phyloP scores from a whole-genome alignment of 2,329 filamentous ascomycete genomes.

The Ophiostoma piceae region DNA sequence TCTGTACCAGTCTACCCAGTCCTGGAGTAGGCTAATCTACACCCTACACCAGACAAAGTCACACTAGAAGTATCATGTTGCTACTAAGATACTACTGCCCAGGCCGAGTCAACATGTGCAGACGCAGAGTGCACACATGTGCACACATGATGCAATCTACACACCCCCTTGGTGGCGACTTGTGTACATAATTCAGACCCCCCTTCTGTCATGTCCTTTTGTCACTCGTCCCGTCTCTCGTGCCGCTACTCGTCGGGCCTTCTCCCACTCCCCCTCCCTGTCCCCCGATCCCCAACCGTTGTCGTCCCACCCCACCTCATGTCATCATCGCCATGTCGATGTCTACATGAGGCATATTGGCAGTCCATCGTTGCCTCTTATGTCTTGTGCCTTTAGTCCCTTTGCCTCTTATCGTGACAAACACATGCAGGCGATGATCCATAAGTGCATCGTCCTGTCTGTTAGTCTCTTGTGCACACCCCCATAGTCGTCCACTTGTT shows the following conservation, averaged over 20 bases:
- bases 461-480: not conserved
- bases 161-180: constrained; percentile 2
- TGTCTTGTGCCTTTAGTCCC: too few relatives aligned
- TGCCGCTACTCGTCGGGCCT: too few relatives aligned
- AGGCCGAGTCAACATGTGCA: not conserved
- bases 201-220: not conserved
- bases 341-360: constrained; percentile 6
- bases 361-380: not conserved
- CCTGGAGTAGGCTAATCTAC: constrained; percentile 4
- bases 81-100: not conserved
- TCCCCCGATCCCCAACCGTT: not conserved
- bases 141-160: constrained; percentile 8
- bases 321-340: not conserved
- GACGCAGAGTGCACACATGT: constrained; percentile 6
- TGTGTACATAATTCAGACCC: not conserved
- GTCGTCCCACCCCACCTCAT: not conserved
- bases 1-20: not conserved
- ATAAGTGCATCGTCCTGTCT: not conserved
- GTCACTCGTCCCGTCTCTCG: not conserved
- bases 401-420: not conserved
- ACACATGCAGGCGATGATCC: not conserved
- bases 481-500: not conserved
- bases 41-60: not conserved
- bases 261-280: not conserved
- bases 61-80: constrained; percentile 2